Evolutionary conservation across 192 early-diverging fungal species (phyloP).

Genomic region (Coemansia sp.): DNA sequence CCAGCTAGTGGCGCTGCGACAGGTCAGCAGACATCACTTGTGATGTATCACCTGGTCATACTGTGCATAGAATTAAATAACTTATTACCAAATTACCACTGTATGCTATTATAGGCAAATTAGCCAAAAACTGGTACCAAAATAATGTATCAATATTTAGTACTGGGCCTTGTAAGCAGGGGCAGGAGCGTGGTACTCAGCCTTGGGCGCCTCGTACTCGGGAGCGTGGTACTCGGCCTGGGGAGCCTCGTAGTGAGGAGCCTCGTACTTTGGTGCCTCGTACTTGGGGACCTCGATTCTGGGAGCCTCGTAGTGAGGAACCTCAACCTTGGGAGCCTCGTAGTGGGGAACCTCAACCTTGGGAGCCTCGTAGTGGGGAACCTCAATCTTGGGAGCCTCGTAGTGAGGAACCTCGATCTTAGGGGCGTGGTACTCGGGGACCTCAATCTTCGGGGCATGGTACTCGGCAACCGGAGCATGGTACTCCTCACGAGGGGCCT

Average conservation of each 20-base stretch:
- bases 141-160: neutral
- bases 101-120: neutral
- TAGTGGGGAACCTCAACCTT: slow-evolving; percentile 9
- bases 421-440: slow-evolving; percentile 22
- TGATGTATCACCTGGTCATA: neutral
- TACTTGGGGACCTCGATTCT: slow-evolving; percentile 17
- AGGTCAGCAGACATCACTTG: neutral
- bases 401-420: slow-evolving; percentile 5
- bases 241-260: slow-evolving; percentile 3
- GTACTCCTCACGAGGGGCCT: slow-evolving; percentile 15
- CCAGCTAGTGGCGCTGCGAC: neutral
- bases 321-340: slow-evolving; percentile 5
- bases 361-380: neutral
- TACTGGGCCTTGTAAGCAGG: slow-evolving; percentile 9
- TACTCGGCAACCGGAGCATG: slow-evolving; percentile 1
- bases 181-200: slow-evolving; percentile 17
- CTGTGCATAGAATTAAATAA: neutral
- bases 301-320: slow-evolving; percentile 2
- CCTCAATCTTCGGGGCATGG: slow-evolving; percentile 12
- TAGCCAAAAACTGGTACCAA: neutral
- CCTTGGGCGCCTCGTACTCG: neutral
- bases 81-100: slow-evolving; percentile 2
- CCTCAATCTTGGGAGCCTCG: slow-evolving; percentile 12
- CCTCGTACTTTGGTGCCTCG: slow-evolving; percentile 2
- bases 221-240: slow-evolving; percentile 10